Base-by-base conservation (phyloP, 2,329 filamentous ascomycete genomes). In the Calonectria pteridis region DNA sequence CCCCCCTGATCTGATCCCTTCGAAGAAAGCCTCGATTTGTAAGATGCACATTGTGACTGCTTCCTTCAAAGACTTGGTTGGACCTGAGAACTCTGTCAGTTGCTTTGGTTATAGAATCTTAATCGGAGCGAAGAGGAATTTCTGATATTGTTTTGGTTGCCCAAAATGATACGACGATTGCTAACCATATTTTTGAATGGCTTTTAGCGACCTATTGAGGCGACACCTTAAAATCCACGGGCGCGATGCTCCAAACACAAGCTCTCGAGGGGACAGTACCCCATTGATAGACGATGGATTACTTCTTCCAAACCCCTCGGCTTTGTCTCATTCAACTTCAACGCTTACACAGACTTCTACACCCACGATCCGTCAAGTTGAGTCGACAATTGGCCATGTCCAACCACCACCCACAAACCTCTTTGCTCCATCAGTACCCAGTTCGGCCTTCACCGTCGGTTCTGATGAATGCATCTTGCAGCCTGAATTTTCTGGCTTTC, bases 171-270 rank as follows among this genome's bases (percentile, higher is more conserved):
- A 20, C 3, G 1, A 26, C 16, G 23, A 31, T 64, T 46, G 26
- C 26, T 64, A 14, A 64, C 18, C 26, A n/a, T 31, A 9, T 29
- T 14, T 26, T 40, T 29, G 23, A 31, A 46, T 31, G 26, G 3
- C 6, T 16, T 31, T 43, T 46, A 64, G 59, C 28, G 59, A 64
- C 31, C 37, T 64, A 3, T 9, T 43, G 37, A 43, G 59, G 26
- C 59, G 59, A 9, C 59, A 64, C 31, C 14, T 64, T 6, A 64
- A 64, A 64, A 64, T 64, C 59, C 59, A 64, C 6, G 37, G 29
- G 16, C 59, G 59, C 23, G 37, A 46, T 46, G 7, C 26, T 9
- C 14, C 37, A 31, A 46, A 46, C 28, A 6, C 37, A 29, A 23
- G 16, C 7, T 46, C 59, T 20, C 37, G 16, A 20, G 23, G 10